These are phyloP conservation scores for Fraxinus cuspidata DNA, from an alignment of 257 asterid genomes.

Conservation along the genomic window DNA sequence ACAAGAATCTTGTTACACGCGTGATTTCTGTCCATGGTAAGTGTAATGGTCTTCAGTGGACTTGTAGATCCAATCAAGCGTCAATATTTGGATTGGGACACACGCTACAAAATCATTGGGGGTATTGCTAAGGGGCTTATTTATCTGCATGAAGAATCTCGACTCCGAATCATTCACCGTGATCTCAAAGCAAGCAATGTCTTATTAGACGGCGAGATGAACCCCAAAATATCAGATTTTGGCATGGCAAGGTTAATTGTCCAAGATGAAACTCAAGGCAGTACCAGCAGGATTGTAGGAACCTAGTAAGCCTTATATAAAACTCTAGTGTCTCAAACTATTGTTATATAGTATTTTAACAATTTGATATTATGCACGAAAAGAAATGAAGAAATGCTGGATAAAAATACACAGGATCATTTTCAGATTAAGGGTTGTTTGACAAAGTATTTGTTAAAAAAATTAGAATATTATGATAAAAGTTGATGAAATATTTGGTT, in stretches of 20 bases:
- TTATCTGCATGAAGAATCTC: conserved; percentile 45
- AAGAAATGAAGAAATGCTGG: too few relatives aligned
- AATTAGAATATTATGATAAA: too few relatives aligned
- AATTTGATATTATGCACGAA: too few relatives aligned
- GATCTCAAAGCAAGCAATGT: conserved; percentile 43
- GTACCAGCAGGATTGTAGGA: conserved; percentile 46
- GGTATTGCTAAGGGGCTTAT: conserved; percentile 36
- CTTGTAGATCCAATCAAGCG: neutral
- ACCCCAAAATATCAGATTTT: conserved; percentile 47
- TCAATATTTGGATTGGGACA: conserved; percentile 21
- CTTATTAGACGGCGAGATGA: conserved; percentile 37
- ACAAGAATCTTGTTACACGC: too few relatives aligned
- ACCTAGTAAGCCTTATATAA: conserved; percentile 36
- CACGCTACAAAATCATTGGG: conserved; percentile 24
- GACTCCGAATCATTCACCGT: conserved; percentile 37
- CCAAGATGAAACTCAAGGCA: conserved; percentile 40
- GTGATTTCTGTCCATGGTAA: too few relatives aligned
- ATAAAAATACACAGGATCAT: too few relatives aligned
- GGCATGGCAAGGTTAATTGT: conserved; percentile 38
- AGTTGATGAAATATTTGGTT: too few relatives aligned
- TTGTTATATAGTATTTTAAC: too few relatives aligned
- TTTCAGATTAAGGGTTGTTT: too few relatives aligned
- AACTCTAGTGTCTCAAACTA: neutral
- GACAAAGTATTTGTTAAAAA: too few relatives aligned
- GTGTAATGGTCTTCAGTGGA: neutral